A percentile compares a stretch with the other conserved stretches of the same genome.
Evolutionary conservation across 2,329 filamentous ascomycete genomes (phyloP).

Genomic region (Penicillium concentricum): DNA sequence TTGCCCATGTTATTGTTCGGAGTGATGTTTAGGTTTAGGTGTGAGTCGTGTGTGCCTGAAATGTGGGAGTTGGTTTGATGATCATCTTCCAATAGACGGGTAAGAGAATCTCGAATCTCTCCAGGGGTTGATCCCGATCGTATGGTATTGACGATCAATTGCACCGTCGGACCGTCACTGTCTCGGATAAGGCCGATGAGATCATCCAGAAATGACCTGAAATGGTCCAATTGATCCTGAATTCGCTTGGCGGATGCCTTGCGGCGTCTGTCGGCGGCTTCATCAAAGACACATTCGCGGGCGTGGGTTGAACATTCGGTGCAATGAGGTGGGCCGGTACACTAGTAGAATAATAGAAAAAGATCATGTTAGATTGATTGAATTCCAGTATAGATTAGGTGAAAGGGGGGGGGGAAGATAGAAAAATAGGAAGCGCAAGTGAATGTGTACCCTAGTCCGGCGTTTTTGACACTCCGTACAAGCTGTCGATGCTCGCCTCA

Average conservation of each 20-base stretch:
- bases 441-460: conserved; percentile 37
- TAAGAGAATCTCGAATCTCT: conserved; percentile 14
- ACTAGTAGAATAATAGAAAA: conserved; percentile 25
- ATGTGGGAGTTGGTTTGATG: neutral
- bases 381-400: neutral
- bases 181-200: conserved; percentile 28
- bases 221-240: conserved; percentile 31
- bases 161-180: conserved; percentile 18
- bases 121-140: conserved; percentile 22
- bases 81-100: neutral
- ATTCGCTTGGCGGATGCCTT: conserved; percentile 32
- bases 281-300: conserved; percentile 36
- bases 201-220: conserved; percentile 28
- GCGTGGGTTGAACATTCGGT: conserved; percentile 34
- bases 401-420: neutral
- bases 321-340: conserved; percentile 31
- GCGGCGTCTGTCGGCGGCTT: conserved; percentile 37
- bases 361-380: conserved; percentile 8
- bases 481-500: conserved; percentile 38
- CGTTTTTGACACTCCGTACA: conserved; percentile 40
- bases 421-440: neutral
- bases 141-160: conserved; percentile 29
- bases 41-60: neutral
- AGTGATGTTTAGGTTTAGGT: neutral
- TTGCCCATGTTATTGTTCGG: neutral